Base-by-base conservation (phyloP, 1,284 basidiomycete genomes). In the Leccinum angustisporum region DNA sequence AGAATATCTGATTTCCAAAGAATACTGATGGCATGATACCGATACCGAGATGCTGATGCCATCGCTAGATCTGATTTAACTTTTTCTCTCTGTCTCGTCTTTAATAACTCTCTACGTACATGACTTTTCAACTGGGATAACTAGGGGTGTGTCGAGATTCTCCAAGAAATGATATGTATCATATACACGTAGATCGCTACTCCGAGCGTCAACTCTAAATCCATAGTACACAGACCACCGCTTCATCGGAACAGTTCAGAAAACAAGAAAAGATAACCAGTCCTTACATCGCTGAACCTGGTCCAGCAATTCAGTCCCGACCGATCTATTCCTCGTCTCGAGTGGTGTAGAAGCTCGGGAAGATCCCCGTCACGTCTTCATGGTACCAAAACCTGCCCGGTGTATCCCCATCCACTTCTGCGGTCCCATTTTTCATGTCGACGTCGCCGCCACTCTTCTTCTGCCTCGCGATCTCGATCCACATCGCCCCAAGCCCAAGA, bases 1-100 rank as follows among this genome's bases (percentile, higher is more conserved):
- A 30, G 91, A 94, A 74, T 95, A 95, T 78, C 81, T 97, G 72
- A 90, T 91, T 72, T 73, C 62, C 3, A 50, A 61, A 46, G 71
- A 68, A 5, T 72, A 64, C 11, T 46, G 18, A 46, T 46, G 43
- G 43, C 18, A 46, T 46, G 43, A 46, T 46, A 13, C 6, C 43
- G 18, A 21, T 46, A 13, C 43, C 43, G 43, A 46, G 43, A 46
- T 21, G 18, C 11, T 46, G 40, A 5, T 43, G 1, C 5, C 1
- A 18, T 43, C n/a, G 40, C n/a, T 43, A 43, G 43, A 46, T 21
- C n/a, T 46, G 18, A 43, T 43, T n/a, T 40, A 4, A 9, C n/a
- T 6, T 46, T 46, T 46, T 13, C n/a, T 8, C 38, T 43, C 9
- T 46, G 1, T 43, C 18, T 10, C n/a, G 40, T 11, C 5, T 46